Conservation (phyloP, 1,284 basidiomycete species). For the Boletus albobrunnescens region DNA sequence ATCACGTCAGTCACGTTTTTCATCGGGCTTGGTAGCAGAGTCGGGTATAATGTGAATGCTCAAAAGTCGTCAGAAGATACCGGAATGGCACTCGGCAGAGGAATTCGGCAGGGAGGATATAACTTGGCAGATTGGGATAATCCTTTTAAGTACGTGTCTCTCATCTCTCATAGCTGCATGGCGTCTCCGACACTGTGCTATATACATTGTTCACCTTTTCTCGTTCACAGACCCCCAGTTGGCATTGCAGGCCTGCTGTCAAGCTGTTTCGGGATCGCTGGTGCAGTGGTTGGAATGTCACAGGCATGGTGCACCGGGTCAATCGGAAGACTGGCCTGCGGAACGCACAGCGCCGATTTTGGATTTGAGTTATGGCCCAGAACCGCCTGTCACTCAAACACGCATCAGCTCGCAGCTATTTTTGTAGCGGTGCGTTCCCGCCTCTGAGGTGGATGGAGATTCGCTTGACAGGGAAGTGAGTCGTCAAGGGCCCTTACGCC, state of each 20-base stretch:
- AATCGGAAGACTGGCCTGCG: constrained; percentile 42
- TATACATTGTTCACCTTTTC: not conserved
- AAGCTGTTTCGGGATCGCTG: constrained; percentile 43
- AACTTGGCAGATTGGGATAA: constrained; percentile 54
- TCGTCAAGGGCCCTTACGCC: too few species aligned
- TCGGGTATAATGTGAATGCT: constrained; percentile 46
- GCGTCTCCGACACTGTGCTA: not conserved
- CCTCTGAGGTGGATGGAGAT: constrained; percentile 47
- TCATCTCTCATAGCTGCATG: not conserved
- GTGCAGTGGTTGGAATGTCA: constrained; percentile 50
- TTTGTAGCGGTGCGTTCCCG: constrained; percentile 42
- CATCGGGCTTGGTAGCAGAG: constrained; percentile 52
- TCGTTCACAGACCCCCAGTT: constrained; percentile 42
- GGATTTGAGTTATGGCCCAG: constrained; percentile 48
- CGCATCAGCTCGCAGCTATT: constrained; percentile 38
- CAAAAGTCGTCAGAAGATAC: constrained; percentile 45
- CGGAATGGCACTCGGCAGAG: constrained; percentile 40
- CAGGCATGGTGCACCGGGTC: constrained; percentile 53
- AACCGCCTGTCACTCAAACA: too few species aligned
- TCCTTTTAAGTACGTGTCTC: constrained; percentile 36
- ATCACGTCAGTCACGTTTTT: constrained; percentile 48
- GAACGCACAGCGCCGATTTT: constrained; percentile 47
- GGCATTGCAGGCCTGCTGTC: constrained; percentile 54
- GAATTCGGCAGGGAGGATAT: constrained; percentile 47
- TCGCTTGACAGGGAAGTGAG: constrained; percentile 38